These are phyloP conservation scores for Ophiostoma fasciatum DNA, from an alignment of 2,329 filamentous ascomycete species.

Conservation along the genomic window DNA sequence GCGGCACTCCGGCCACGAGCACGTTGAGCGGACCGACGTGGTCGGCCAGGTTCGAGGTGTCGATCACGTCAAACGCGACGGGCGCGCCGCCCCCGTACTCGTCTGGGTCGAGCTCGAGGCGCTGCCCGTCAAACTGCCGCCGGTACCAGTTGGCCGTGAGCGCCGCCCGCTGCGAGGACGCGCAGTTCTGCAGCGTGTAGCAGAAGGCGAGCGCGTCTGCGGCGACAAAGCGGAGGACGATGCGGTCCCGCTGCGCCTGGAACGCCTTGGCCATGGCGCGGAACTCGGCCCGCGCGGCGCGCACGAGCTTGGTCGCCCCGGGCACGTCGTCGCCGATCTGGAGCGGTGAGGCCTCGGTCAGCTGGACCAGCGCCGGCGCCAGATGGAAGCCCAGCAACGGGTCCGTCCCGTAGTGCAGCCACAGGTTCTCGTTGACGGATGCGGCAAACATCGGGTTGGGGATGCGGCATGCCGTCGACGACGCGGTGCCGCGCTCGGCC, in stretches of 20 bases:
- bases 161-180: constrained; percentile 11
- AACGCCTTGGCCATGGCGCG: constrained; percentile 29
- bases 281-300: constrained; percentile 30
- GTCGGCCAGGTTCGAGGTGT: constrained; percentile 34
- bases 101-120: constrained; percentile 25
- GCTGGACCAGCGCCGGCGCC: constrained; percentile 27
- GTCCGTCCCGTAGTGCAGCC: constrained; percentile 33
- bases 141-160: constrained; percentile 26
- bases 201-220: constrained; percentile 37
- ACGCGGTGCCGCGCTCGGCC: neutral
- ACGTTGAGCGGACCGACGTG: constrained; percentile 29
- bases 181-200: constrained; percentile 31
- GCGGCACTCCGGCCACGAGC: constrained; percentile 27
- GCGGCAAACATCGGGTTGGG: constrained; percentile 30
- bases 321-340: constrained; percentile 10
- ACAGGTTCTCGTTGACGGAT: constrained; percentile 19
- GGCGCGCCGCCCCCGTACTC: constrained; percentile 25
- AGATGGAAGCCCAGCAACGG: constrained; percentile 43
- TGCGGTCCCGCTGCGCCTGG: constrained; percentile 13
- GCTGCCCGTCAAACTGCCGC: constrained; percentile 22
- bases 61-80: constrained; percentile 37
- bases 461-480: neutral
- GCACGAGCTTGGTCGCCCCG: constrained; percentile 6
- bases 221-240: constrained; percentile 30
- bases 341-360: constrained; percentile 25